Conservation (phyloP, 78 protist species). For the slime mould (Dictyostelium discoideum) region dicty_2.7 NC_007091.3:1553001-1553500, state of each 20-base stretch:
- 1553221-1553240: background rate
- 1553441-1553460: slow-evolving; percentile 19
- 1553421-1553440: background rate
- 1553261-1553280: background rate
- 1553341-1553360: background rate
- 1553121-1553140: background rate
- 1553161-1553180: background rate
- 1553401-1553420: background rate
- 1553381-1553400: background rate
- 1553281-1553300: background rate
- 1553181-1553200: background rate
- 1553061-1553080: background rate
- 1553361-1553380: background rate
- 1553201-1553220: background rate
- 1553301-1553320: background rate
- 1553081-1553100: background rate
- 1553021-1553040: background rate
- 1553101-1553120: background rate
- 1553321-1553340: background rate
- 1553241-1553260: background rate
- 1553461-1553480: background rate
- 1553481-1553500: slow-evolving; percentile 14
- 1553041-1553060: background rate
- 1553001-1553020: background rate
- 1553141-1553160: background rate